A percentile compares a stretch with the other conserved stretches of the same genome.
phyloP scores from a whole-genome alignment of 73 alveolate genomes.

The Urostyla sp. region DNA sequence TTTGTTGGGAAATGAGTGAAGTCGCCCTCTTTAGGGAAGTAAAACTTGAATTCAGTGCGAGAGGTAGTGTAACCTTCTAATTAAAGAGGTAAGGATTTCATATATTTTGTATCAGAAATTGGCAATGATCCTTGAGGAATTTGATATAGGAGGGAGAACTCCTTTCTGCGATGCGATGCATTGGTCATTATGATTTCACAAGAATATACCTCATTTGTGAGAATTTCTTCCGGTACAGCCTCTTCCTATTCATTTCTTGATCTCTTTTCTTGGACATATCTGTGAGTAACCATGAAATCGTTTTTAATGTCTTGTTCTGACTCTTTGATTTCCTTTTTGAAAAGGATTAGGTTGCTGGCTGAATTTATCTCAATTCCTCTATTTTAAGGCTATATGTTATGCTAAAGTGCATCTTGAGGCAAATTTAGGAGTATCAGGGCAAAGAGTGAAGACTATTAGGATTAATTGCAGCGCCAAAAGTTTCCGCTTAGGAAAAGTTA shows the following conservation, averaged over 20 bases:
- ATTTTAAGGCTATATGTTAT: slow-evolving; percentile 71
- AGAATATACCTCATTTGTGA: slow-evolving; percentile 76
- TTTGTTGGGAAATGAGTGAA: slow-evolving; percentile 89
- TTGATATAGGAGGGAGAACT: slow-evolving; percentile 81
- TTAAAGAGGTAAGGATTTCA: slow-evolving; percentile 67
- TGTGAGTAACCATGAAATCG: slow-evolving; percentile 87
- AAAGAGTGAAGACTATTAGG: slow-evolving; percentile 38
- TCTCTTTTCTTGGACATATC: slow-evolving; percentile 71
- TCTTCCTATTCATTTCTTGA: slow-evolving; percentile 12
- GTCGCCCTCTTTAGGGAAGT: slow-evolving; percentile 91
- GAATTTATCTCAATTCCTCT: slow-evolving; percentile 72
- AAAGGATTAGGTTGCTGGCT: slow-evolving; percentile 64
- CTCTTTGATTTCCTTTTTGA: slow-evolving; percentile 89
- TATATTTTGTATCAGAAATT: slow-evolving; percentile 72
- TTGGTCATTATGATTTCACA: slow-evolving; percentile 94
- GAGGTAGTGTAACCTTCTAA: slow-evolving; percentile 84
- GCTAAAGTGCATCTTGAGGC: slow-evolving; percentile 74
- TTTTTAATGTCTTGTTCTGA: slow-evolving; percentile 73
- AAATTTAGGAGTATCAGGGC: slow-evolving; percentile 82
- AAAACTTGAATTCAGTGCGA: slow-evolving; percentile 75
- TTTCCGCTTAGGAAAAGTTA: slow-evolving; percentile 42
- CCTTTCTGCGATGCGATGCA: slow-evolving; percentile 73
- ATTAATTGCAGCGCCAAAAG: not conserved
- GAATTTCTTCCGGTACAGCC: slow-evolving; percentile 55
- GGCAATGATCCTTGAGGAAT: slow-evolving; percentile 96